Conservation (phyloP, 768 basidiomycete genomes). For the Paxillus rubicundulus region DNA sequence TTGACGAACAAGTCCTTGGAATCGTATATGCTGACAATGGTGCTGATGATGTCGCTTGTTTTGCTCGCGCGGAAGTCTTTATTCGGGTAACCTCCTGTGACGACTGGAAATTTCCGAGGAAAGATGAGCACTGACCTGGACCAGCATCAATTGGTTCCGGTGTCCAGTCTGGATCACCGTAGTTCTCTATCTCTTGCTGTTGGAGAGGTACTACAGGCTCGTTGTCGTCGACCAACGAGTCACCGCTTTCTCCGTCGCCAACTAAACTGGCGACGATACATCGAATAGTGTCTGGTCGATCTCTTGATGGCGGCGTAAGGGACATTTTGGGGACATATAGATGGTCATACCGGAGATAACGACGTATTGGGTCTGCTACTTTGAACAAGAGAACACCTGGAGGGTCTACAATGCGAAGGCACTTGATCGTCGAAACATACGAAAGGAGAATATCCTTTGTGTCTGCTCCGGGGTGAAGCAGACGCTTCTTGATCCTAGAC, state of each 20-base stretch:
- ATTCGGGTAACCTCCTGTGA: background rate
- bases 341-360: slow-evolving; percentile 72
- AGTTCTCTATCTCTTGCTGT: slow-evolving; percentile 79
- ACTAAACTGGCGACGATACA: slow-evolving; percentile 91
- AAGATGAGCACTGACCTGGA: slow-evolving; percentile 54
- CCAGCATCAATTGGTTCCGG: slow-evolving; percentile 97
- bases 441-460: slow-evolving; percentile 86
- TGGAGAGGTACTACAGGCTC: slow-evolving; percentile 78
- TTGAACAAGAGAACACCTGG: slow-evolving; percentile 90
- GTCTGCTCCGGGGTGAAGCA: slow-evolving; percentile 94
- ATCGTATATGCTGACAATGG: slow-evolving; percentile 96
- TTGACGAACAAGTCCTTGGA: slow-evolving; percentile 96
- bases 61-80: slow-evolving; percentile 90
- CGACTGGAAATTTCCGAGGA: background rate
- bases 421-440: slow-evolving; percentile 92
- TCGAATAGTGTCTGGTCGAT: slow-evolving; percentile 89
- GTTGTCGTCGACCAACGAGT: slow-evolving; percentile 80
- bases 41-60: slow-evolving; percentile 91
- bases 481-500: slow-evolving; percentile 73
- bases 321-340: background rate
- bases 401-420: slow-evolving; percentile 86
- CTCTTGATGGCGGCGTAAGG: slow-evolving; percentile 41
- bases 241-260: slow-evolving; percentile 77
- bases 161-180: slow-evolving; percentile 88
- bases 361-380: slow-evolving; percentile 88